These are phyloP conservation scores for Endoconidiophora polonica DNA, from an alignment of 2,329 filamentous ascomycete genomes.

Conservation along the genomic window DNA sequence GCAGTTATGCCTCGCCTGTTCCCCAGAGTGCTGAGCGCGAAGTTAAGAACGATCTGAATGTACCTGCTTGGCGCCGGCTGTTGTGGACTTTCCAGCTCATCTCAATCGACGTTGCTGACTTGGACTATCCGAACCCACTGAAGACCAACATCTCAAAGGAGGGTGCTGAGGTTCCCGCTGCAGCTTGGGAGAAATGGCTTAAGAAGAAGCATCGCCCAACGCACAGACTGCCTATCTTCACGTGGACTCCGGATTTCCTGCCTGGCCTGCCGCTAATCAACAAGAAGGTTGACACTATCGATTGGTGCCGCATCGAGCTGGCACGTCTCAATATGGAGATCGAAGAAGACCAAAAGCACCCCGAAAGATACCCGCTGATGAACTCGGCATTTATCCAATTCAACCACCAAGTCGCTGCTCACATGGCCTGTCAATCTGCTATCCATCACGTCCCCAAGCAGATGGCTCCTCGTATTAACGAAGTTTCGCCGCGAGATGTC, in stretches of 20 bases:
- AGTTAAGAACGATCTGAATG: conserved; percentile 20
- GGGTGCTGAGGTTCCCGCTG: conserved; percentile 30
- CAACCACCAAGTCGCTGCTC: conserved; percentile 90
- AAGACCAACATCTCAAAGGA: conserved; percentile 39
- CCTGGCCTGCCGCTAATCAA: conserved; percentile 63
- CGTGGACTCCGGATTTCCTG: conserved; percentile 47
- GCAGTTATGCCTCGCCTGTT: conserved; percentile 43
- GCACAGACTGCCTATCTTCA: conserved; percentile 52
- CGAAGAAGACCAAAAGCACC: conserved; percentile 70
- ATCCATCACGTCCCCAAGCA: conserved; percentile 83
- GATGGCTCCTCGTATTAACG: conserved; percentile 84
- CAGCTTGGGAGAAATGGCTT: conserved; percentile 69
- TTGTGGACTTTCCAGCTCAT: conserved; percentile 8
- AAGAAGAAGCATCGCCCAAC: conserved; percentile 70
- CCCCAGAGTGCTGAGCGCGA: conserved; percentile 37
- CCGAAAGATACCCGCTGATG: conserved; percentile 79
- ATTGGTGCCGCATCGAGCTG: conserved; percentile 73
- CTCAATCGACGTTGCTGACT: conserved; percentile 22
- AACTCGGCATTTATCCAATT: conserved; percentile 97
- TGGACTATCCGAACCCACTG: conserved; percentile 45
- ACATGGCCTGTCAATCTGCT: conserved; percentile 91
- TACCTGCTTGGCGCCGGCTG: conserved; percentile 28
- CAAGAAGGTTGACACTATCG: conserved; percentile 88
- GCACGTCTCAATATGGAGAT: conserved; percentile 84
- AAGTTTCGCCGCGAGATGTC: conserved; percentile 83